phyloP scores from a whole-genome alignment of 2,329 filamentous ascomycete genomes.

The Myrmaecium sp. region DNA sequence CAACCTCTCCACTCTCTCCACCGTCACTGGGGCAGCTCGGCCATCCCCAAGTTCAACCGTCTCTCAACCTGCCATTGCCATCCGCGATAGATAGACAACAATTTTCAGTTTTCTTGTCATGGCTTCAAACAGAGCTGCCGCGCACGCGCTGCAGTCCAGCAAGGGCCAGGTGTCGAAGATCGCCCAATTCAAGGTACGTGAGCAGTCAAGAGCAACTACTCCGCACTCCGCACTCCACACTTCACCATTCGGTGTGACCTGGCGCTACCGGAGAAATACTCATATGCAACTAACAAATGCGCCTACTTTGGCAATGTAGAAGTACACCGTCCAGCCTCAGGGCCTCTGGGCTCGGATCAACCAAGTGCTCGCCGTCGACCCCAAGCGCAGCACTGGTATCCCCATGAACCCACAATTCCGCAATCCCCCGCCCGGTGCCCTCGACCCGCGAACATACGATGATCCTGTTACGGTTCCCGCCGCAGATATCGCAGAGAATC shows the following conservation, averaged over 20 bases:
- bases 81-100: too few species aligned
- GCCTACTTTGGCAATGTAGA: constrained; percentile 35
- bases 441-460: constrained; percentile 55
- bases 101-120: too few species aligned
- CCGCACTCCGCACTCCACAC: too few species aligned
- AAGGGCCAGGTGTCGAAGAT: constrained; percentile 2
- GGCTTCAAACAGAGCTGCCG: too few species aligned
- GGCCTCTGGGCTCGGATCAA: constrained; percentile 81
- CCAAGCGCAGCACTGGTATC: constrained; percentile 76
- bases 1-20: too few species aligned
- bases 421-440: constrained; percentile 60
- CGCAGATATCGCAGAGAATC: constrained; percentile 75
- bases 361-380: constrained; percentile 61
- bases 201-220: too few species aligned
- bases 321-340: constrained; percentile 84
- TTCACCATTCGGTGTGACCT: too few species aligned
- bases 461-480: constrained; percentile 75
- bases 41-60: too few species aligned
- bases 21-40: too few species aligned
- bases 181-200: constrained; percentile 4
- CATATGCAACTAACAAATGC: too few species aligned
- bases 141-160: constrained; percentile 3
- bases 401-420: constrained; percentile 89
- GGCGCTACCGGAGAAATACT: too few species aligned
- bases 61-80: too few species aligned